These are phyloP conservation scores for Rhytidiadelphus loreus DNA, from an alignment of 225 moss, liverwort and hornwort species.

Conservation along the genomic window DNA sequence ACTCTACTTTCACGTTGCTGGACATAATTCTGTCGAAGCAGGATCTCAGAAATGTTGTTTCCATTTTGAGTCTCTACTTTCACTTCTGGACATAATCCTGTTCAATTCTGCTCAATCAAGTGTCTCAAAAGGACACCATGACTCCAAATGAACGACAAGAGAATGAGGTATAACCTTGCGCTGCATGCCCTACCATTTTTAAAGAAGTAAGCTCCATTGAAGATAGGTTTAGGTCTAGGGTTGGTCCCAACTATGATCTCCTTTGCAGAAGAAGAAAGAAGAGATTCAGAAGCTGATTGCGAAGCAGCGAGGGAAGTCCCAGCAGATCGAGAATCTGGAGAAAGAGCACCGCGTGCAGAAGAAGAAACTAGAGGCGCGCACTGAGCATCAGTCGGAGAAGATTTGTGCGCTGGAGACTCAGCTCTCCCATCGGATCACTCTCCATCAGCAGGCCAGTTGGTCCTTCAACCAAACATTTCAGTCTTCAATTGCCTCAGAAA, in stretches of 20 bases:
- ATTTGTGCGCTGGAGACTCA: slow-evolving; percentile 31
- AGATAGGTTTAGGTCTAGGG: not conserved
- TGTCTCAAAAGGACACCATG: not conserved
- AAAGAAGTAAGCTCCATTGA: not conserved
- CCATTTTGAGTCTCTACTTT: not conserved
- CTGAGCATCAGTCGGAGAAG: slow-evolving; percentile 20
- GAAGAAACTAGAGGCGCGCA: slow-evolving; percentile 25
- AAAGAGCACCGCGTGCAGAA: slow-evolving; percentile 23
- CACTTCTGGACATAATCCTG: not conserved
- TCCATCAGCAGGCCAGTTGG: slow-evolving; percentile 16
- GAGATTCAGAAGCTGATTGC: slow-evolving; percentile 26
- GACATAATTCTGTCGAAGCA: not conserved
- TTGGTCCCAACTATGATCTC: not conserved
- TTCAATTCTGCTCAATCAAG: not conserved
- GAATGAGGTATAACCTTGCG: not conserved
- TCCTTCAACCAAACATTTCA: not conserved
- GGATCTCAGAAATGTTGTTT: not conserved
- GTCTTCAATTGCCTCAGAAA: not conserved
- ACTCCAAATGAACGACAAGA: not conserved
- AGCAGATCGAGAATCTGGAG: slow-evolving; percentile 29
- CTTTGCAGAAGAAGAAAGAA: slow-evolving; percentile 18
- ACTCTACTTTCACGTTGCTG: not conserved
- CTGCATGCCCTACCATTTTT: not conserved
- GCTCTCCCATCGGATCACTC: slow-evolving; percentile 28
- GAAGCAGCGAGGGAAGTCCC: slow-evolving; percentile 22